Conservation (phyloP, 2,329 filamentous ascomycete genomes). For the Ophiostoma pallidulum region DNA sequence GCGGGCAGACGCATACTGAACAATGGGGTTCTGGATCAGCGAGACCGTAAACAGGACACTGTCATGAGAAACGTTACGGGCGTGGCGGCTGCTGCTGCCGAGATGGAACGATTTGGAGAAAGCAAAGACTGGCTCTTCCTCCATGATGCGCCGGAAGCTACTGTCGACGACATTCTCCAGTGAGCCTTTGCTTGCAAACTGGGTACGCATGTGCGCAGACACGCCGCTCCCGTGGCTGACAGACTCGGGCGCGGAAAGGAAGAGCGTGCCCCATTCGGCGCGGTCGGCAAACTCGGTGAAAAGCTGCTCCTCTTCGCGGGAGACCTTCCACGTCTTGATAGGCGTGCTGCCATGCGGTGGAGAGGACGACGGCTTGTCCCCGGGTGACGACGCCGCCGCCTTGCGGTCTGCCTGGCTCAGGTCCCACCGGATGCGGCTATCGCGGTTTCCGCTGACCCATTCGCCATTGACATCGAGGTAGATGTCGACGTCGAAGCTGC, state of each 20-base stretch:
- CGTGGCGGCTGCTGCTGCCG: neutral
- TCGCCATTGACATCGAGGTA: conserved; percentile 65
- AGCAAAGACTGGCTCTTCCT: conserved; percentile 72
- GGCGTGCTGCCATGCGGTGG: neutral
- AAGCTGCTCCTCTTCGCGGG: conserved; percentile 52
- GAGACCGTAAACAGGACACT: conserved; percentile 65
- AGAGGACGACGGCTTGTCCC: too few relatives aligned
- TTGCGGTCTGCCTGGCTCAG: conserved; percentile 37
- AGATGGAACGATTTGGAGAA: conserved; percentile 58
- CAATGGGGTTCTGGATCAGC: conserved; percentile 66
- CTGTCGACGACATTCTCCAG: conserved; percentile 46
- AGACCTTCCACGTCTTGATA: conserved; percentile 59
- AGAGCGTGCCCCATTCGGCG: conserved; percentile 73
- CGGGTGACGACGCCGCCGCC: conserved; percentile 18
- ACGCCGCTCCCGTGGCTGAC: conserved; percentile 62
- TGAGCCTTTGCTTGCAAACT: conserved; percentile 58
- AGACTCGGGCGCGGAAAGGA: conserved; percentile 63
- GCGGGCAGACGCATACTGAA: conserved; percentile 66
- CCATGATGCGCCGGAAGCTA: conserved; percentile 58
- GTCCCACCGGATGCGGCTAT: conserved; percentile 61
- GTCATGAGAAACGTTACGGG: conserved; percentile 30
- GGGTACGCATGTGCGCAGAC: conserved; percentile 53
- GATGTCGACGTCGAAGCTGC: conserved; percentile 52
- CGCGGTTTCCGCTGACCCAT: conserved; percentile 71
- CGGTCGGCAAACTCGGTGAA: conserved; percentile 66